Conservation (phyloP, 163 green algal genomes). For the Volvox carteri region DNA sequence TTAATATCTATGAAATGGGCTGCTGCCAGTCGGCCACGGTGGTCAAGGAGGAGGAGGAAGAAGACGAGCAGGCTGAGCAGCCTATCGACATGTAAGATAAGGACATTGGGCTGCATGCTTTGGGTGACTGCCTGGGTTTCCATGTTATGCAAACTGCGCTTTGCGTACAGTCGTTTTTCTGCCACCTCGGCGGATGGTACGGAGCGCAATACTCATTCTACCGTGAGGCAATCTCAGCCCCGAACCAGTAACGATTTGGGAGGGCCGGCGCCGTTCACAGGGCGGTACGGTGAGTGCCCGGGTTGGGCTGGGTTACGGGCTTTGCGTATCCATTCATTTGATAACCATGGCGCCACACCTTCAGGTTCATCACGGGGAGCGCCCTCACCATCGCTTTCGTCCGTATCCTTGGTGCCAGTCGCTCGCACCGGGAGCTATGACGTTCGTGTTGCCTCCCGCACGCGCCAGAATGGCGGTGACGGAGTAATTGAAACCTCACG, state of each 20-base stretch:
- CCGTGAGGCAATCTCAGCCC: slow-evolving; percentile 2
- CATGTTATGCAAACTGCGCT: slow-evolving; percentile 13
- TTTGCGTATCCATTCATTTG: not conserved
- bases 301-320: not conserved
- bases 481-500: slow-evolving; percentile 57
- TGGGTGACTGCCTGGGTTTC: not conserved
- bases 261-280: slow-evolving; percentile 11
- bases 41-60: slow-evolving; percentile 45
- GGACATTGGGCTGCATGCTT: not conserved
- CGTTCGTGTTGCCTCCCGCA: slow-evolving; percentile 43
- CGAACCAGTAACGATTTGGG: slow-evolving; percentile 31
- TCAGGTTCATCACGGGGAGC: slow-evolving; percentile 51
- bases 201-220: slow-evolving; percentile 26
- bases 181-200: slow-evolving; percentile 28
- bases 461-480: slow-evolving; percentile 44
- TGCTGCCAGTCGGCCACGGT: slow-evolving; percentile 23
- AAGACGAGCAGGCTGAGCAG: slow-evolving; percentile 32
- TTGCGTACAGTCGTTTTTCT: slow-evolving; percentile 40
- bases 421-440: slow-evolving; percentile 58
- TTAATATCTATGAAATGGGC: slow-evolving; percentile 3
- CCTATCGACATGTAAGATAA: slow-evolving; percentile 47
- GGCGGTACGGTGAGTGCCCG: slow-evolving; percentile 33
- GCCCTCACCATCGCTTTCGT: slow-evolving; percentile 33
- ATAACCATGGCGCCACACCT: not conserved
- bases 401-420: slow-evolving; percentile 53